These are phyloP conservation scores for Sclerotinia minor DNA, from an alignment of 2,329 filamentous ascomycete genomes.

Conservation along the genomic window DNA sequence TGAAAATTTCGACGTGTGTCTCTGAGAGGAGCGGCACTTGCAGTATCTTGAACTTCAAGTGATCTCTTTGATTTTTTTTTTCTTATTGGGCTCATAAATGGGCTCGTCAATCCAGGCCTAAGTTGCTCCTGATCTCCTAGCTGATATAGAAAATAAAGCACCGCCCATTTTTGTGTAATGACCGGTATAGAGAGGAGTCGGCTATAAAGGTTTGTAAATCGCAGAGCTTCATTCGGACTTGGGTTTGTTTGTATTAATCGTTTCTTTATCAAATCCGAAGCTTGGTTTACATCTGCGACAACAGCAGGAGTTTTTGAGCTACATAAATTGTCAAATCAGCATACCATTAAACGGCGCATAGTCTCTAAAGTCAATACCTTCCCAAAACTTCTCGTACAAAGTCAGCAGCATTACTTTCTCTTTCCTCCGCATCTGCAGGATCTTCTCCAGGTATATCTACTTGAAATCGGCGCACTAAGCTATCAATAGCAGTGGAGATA, in stretches of 20 bases:
- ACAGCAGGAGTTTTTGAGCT: slow-evolving; percentile 40
- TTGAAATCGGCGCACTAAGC: slow-evolving; percentile 73
- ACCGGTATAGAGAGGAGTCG: slow-evolving; percentile 87
- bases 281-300: slow-evolving; percentile 72
- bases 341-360: background rate
- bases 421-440: slow-evolving; percentile 66
- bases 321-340: slow-evolving; percentile 27
- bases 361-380: slow-evolving; percentile 35
- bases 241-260: slow-evolving; percentile 78
- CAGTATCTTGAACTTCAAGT: slow-evolving; percentile 15
- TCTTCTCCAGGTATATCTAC: slow-evolving; percentile 65
- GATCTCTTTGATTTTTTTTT: slow-evolving; percentile 20
- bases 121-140: slow-evolving; percentile 55
- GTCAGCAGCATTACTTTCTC: slow-evolving; percentile 62
- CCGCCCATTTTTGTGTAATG: slow-evolving; percentile 93
- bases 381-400: slow-evolving; percentile 50
- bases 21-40: slow-evolving; percentile 19
- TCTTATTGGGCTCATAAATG: slow-evolving; percentile 41
- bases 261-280: slow-evolving; percentile 87
- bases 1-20: slow-evolving; percentile 27
- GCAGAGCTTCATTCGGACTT: slow-evolving; percentile 71
- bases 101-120: slow-evolving; percentile 36
- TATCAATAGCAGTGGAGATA: slow-evolving; percentile 76
- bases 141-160: slow-evolving; percentile 85
- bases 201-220: slow-evolving; percentile 89